Evolutionary conservation across 768 basidiomycete genomes (phyloP), one percentile per base, ranked within the genome.

Genomic region (Boletus fagicola): DNA sequence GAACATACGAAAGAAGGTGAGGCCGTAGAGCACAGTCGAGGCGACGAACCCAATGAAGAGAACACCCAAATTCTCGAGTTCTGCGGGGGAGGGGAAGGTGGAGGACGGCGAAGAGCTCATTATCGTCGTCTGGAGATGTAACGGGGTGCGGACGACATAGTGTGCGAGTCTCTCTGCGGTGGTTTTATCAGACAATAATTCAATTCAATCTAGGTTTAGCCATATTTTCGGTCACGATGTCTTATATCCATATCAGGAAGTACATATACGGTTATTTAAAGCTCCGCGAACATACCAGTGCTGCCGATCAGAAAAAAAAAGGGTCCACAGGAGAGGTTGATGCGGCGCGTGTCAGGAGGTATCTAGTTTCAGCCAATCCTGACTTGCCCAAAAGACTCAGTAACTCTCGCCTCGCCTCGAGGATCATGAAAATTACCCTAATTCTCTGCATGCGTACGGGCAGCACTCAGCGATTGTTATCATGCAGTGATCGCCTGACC

Each of bases 1-100:
- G n/a, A 22, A 63, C 70, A 8, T 50, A 68, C 71, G 72, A 58
- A 72, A 72, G 54, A 72, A 74, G 28, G 72, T 72, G 36, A 72
- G 60, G 33, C 71, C 72, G n/a, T 72, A 74, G 15, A 72, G 56
- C 1, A 69, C 56, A 2, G 63, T 66, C 6, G 71, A 54, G 7
- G 56, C 53, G 11, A 67, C 61, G 44, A 72, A 72, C 5, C 72
- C 71, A 24, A 66, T 5, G 48, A 71, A 72, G 38, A 72, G 51
- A 20, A 61, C 54, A 24, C 58, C 50, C 30, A 72, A 46, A 15
- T 68, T 74, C 55, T 71, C 65, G 9, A 60, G 18, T 55, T 68
- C 71, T 28, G 56, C 49, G 5, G 53, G 13, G 35, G 72, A 65
- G 2, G 63, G 57, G 20, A 31, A 10, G 15, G 44, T 12, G 13